A percentile compares a stretch with the other conserved stretches of the same genome.
Evolutionary conservation across 2,329 filamentous ascomycete species (phyloP).

Genomic region (Leptographium radiaticola): DNA sequence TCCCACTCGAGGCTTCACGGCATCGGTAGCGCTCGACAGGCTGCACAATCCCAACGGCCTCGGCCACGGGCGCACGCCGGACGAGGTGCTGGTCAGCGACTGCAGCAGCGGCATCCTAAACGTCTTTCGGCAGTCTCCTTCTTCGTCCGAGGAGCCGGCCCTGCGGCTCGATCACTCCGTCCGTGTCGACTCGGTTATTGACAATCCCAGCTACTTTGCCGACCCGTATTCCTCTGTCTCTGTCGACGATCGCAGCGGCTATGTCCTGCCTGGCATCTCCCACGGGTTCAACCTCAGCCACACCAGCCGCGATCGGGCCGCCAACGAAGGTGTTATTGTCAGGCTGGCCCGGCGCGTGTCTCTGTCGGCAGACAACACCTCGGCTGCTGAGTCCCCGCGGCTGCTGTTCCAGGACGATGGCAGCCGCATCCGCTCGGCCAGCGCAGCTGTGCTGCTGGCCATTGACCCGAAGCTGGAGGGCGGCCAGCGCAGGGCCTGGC

Average conservation of each 20-base stretch:
- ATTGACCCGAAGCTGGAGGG: conserved; percentile 32
- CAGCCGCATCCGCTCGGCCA: conserved; percentile 31
- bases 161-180: conserved; percentile 19
- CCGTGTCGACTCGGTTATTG: conserved; percentile 29
- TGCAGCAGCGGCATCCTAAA: conserved; percentile 33
- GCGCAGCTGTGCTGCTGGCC: conserved; percentile 37
- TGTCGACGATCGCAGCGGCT: conserved; percentile 35
- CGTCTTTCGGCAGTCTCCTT: conserved; percentile 16
- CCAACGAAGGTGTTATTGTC: conserved; percentile 30
- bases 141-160: not conserved
- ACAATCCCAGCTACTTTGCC: conserved; percentile 45
- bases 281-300: conserved; percentile 24
- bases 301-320: conserved; percentile 20
- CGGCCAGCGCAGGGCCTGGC: conserved; percentile 36
- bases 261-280: conserved; percentile 34
- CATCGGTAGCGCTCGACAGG: conserved; percentile 26
- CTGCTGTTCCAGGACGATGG: conserved; percentile 47
- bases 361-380: not conserved
- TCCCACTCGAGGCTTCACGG: conserved; percentile 22
- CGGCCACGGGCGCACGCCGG: conserved; percentile 28
- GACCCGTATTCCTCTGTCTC: conserved; percentile 33
- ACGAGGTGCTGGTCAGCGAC: conserved; percentile 30
- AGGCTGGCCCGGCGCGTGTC: conserved; percentile 21
- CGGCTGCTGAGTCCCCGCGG: conserved; percentile 19
- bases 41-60: conserved; percentile 45